A percentile compares a stretch with the other conserved stretches of the same genome.
Conservation (phyloP, 768 basidiomycete genomes). For the Lepiota brunneoincarnata region DNA sequence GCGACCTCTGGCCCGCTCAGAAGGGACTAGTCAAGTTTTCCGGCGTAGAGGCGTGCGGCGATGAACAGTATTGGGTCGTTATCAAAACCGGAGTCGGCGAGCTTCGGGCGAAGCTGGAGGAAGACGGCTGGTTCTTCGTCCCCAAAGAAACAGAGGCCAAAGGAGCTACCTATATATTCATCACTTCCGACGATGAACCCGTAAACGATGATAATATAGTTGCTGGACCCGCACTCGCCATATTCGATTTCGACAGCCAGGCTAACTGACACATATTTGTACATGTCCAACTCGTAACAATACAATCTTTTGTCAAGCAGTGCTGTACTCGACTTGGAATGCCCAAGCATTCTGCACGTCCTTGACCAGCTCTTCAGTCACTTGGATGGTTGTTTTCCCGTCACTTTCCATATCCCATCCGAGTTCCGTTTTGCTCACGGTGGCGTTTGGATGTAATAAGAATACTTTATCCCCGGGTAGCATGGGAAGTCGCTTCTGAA, state of each 20-base stretch:
- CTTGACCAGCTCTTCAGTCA: constrained; percentile 16
- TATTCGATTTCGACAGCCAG: constrained; percentile 31
- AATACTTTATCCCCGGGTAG: constrained; percentile 38
- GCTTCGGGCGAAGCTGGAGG: constrained; percentile 4
- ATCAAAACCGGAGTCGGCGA: constrained; percentile 13
- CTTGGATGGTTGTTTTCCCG: constrained; percentile 26
- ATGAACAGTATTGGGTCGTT: not conserved
- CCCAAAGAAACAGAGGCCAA: constrained; percentile 33
- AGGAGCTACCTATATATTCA: constrained; percentile 52
- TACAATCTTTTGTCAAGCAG: not conserved
- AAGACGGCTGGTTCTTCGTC: constrained; percentile 29
- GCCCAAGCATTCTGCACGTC: constrained; percentile 23
- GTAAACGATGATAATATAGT: constrained; percentile 47
- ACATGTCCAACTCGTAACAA: not conserved
- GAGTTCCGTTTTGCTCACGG: not conserved
- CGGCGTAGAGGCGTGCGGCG: not conserved
- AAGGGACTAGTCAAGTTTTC: not conserved
- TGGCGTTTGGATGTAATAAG: constrained; percentile 33
- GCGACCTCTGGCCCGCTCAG: constrained; percentile 19
- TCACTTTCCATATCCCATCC: constrained; percentile 18
- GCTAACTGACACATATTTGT: not conserved
- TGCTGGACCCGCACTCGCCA: constrained; percentile 53
- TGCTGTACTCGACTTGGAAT: constrained; percentile 20
- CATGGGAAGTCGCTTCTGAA: constrained; percentile 41
- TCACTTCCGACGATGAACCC: constrained; percentile 7